Evolutionary conservation across 768 basidiomycete species (phyloP).

Genomic region (Pleurotus citrinopileatus): DNA sequence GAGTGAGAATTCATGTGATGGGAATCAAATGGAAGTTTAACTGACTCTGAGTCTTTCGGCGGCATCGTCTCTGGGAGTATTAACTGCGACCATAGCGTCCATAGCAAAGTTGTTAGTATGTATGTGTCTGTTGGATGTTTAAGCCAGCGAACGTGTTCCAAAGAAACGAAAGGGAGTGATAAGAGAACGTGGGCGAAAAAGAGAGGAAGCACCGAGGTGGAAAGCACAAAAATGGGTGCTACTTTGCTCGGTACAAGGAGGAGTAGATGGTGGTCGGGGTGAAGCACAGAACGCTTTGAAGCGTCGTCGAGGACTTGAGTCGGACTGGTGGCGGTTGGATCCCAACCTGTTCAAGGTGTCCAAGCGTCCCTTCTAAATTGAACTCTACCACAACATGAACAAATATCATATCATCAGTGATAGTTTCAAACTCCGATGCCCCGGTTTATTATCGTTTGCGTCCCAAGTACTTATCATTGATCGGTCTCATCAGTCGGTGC

Average conservation of each 20-base stretch:
- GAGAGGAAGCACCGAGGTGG: conserved; percentile 31
- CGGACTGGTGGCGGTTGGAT: conserved; percentile 11
- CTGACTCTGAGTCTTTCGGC: conserved; percentile 36
- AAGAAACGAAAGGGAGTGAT: conserved; percentile 24
- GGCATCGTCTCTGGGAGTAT: conserved; percentile 29
- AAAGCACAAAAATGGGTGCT: no score
- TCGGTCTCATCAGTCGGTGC: no score
- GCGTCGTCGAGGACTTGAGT: conserved; percentile 9
- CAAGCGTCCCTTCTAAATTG: conserved; percentile 1
- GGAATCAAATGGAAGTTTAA: conserved; percentile 15
- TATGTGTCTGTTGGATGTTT: conserved; percentile 12
- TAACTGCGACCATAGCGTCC: conserved; percentile 22
- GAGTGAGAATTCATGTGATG: background rate
- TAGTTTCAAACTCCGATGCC: conserved; percentile 19
- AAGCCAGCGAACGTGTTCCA: conserved; percentile 5
- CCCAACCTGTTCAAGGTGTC: conserved; percentile 7
- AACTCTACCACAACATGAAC: conserved; percentile 5
- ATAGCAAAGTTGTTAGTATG: conserved; percentile 21
- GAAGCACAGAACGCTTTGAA: background rate
- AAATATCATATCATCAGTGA: background rate
- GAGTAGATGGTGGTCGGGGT: conserved; percentile 10
- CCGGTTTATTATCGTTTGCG: no score
- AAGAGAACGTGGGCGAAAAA: conserved; percentile 25
- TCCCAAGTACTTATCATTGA: no score
- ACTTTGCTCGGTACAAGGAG: conserved; percentile 11